Base-by-base conservation (phyloP, 2,329 filamentous ascomycete genomes). In the Dactylellina haptotyla region DNA sequence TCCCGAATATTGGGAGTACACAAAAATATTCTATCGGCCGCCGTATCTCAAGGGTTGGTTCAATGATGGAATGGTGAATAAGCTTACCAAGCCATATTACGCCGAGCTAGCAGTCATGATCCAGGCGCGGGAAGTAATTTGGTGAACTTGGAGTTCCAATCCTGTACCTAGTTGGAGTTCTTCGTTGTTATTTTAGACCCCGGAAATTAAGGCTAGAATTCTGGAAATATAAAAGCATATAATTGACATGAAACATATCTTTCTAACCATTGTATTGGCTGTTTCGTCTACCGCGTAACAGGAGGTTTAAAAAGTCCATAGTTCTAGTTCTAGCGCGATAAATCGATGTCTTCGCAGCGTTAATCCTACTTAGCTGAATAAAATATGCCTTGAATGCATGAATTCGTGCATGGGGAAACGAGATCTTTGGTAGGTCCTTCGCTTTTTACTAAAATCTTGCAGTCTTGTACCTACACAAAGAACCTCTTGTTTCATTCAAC, bases 1-100 rank as follows among this genome's bases (percentile, higher is more conserved):
- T 76, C 83, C 83, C 1, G 77, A 79, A n/a, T 84, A 81, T 66
- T 82, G 79, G 80, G 80, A 81, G 65, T 81, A 80, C 53, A 82
- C 81, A 18, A 78, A 75, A 18, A 79, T 80, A 1, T 80, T 78
- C 67, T 78, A 83, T 77, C 43, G 43, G 25, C 43, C 43, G 43
- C 43, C 43, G 25, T 46, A 46, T 46, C 43, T 46, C 10, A 46
- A 46, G 43, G 18, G 43, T 46, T 46, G 43, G 43, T 46, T 46
- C 43, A 46, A 23, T 23, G 43, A 46, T 20, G 43, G 43, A 14
- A 46, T 46, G 43, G 43, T 46, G n/a, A 23, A 46, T 20, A 46
- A 46, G 25, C 43, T 46, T 3, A 25, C 25, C 14, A 46, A 46
- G 25, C 43, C 43, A 46, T 46, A 46, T 20, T 46, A 46, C 10